Conservation (phyloP, 2,329 filamentous ascomycete species). For the Lachnellula arida region DNA sequence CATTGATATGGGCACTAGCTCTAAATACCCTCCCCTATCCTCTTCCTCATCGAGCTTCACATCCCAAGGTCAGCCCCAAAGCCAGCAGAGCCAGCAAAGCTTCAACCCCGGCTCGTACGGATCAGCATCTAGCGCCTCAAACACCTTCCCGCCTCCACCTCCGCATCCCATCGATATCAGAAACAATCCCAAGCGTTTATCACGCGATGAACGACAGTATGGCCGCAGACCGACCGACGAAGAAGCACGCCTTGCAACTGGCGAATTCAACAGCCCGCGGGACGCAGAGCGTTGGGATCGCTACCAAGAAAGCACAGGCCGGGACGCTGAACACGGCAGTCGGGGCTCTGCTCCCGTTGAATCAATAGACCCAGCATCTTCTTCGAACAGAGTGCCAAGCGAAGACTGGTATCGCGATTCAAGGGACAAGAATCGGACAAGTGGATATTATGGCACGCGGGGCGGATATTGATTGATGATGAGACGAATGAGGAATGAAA, state of each 20-base stretch:
- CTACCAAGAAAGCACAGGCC: constrained; percentile 16
- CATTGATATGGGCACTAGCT: constrained; percentile 6
- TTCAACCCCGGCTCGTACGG: constrained; percentile 19
- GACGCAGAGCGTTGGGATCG: constrained; percentile 30
- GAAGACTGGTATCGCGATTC: constrained; percentile 12
- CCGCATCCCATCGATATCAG: constrained; percentile 19
- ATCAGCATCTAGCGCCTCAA: constrained; percentile 2
- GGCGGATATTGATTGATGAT: constrained; percentile 4
- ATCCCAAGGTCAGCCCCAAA: background rate
- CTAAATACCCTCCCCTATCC: constrained; percentile 21
- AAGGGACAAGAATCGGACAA: constrained; percentile 1
- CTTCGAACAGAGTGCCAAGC: background rate
- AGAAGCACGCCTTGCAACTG: constrained; percentile 14
- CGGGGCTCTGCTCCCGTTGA: background rate
- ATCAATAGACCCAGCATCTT: background rate
- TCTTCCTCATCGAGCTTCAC: constrained; percentile 18
- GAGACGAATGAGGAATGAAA: background rate
- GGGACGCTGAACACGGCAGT: background rate
- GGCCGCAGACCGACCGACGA: constrained; percentile 19
- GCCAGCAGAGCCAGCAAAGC: constrained; percentile 1
- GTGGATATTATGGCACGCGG: constrained; percentile 11
- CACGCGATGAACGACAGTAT: constrained; percentile 20
- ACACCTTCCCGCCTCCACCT: constrained; percentile 25
- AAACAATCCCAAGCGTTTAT: constrained; percentile 4
- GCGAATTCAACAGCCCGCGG: constrained; percentile 27